Percentiles rank a stretch among this genome's conserved stretches.
These are phyloP conservation scores for Fusarium pseudonygamai DNA, from an alignment of 2,329 filamentous ascomycete genomes.

Conservation along the genomic window DNA sequence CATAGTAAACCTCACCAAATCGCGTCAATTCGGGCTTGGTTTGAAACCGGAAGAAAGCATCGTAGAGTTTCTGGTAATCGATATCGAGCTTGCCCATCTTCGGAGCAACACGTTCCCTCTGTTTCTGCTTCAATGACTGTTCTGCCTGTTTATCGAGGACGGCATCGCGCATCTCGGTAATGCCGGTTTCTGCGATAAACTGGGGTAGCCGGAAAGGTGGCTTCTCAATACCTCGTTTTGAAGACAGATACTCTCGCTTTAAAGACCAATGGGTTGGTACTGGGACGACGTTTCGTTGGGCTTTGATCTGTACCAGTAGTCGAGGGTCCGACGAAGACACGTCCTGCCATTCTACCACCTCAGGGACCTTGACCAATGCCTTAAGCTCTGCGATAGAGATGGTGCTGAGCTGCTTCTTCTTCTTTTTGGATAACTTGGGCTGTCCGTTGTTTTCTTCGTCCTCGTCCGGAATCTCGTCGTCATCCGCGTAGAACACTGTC, in stretches of 20 bases:
- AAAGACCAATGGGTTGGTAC: slow-evolving; percentile 95
- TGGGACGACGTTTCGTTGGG: slow-evolving; percentile 92
- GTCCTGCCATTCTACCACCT: slow-evolving; percentile 98
- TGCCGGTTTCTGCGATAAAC: slow-evolving; percentile 97
- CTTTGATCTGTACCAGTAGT: slow-evolving; percentile 92
- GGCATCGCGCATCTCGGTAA: slow-evolving; percentile 97
- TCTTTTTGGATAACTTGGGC: slow-evolving; percentile 90
- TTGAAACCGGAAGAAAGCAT: slow-evolving; percentile 98
- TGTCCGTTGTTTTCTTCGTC: slow-evolving; percentile 74
- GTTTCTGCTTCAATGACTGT: slow-evolving; percentile 91
- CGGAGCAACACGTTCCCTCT: slow-evolving; percentile 90
- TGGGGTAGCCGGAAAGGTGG: slow-evolving; percentile 90
- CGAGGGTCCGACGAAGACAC: slow-evolving; percentile 89
- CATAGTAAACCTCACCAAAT: slow-evolving; percentile 99
- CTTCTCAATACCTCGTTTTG: slow-evolving; percentile 97
- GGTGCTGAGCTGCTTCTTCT: slow-evolving; percentile 89
- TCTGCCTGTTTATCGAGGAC: slow-evolving; percentile 95
- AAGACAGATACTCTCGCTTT: slow-evolving; percentile 96
- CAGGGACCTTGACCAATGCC: slow-evolving; percentile 87
- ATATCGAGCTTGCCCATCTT: slow-evolving; percentile 99
- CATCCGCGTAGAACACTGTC: slow-evolving; percentile 83
- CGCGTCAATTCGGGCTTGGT: slow-evolving; percentile 93
- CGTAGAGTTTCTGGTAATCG: slow-evolving; percentile 97
- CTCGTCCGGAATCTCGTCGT: slow-evolving; percentile 87
- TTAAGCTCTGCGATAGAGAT: slow-evolving; percentile 96